Evolutionary conservation across 495 filamentous ascomycete species (phyloP), one percentile per base, ranked within the genome.

Genomic region (Aspergillus egyptiacus): DNA sequence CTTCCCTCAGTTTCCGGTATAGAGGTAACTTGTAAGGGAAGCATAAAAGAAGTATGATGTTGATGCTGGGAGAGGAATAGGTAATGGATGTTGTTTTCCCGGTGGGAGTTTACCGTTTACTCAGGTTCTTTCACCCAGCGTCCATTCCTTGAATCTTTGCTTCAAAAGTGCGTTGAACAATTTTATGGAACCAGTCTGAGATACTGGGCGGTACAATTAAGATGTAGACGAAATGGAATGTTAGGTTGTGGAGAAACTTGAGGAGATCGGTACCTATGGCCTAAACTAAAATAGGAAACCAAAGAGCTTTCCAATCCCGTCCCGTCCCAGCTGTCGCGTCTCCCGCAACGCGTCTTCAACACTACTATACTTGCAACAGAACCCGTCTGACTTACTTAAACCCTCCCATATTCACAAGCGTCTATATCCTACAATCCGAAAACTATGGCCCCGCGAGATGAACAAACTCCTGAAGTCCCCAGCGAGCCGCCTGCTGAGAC

Each of bases 401-500:
- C 10, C 9, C 28, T 10, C 5, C 5, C 28, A 31, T 8, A 4
- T 11, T 8, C 10, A n/a, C 28, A 3, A 2, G 18, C 10, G 9
- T 15, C 15, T 2, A 43, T 30, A 30, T 6, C 34, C 23, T 37
- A 8, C 13, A 32, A 39, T 27, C 17, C 10, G 6, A 7, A 14
- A 15, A 50, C 9, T 34, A 59, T 45, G 50, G 50, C 50, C 56
- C 43, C 42, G 13, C 61, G 24, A 44, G 57, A 55, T 36, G 27
- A 50, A 5, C 33, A 31, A 8, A 23, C 22, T 25, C 19, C 47
- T 28, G 60, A 67, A 13, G 25, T 63, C n/a, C 55, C 64, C 10
- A 55, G 64, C 11, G 61, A 72, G 14, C 69, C 77, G 17, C 73
- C 79, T 3, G 70, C 69, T 33, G 70, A 75, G 25, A 82, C 86